Percentiles rank a stretch among this genome's conserved stretches.
Conservation (phyloP, 1,284 basidiomycete genomes). For the Phellinidium pouzarii region DNA sequence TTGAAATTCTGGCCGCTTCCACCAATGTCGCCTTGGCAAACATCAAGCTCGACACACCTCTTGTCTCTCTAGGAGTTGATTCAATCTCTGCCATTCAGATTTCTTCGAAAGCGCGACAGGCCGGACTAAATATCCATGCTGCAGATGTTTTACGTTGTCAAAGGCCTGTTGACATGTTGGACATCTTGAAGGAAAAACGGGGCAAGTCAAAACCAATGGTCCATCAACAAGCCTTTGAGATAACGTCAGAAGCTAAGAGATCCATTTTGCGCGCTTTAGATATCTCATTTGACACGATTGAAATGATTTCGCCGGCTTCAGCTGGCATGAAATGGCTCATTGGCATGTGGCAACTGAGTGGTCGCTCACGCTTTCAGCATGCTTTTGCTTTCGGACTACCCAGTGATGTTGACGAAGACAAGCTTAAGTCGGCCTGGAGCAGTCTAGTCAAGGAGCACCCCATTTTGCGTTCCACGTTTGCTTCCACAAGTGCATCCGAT, state of each 20-base stretch:
- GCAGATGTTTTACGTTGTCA: slow-evolving; percentile 37
- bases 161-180: slow-evolving; percentile 28
- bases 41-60: slow-evolving; percentile 29
- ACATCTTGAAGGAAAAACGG: slow-evolving; percentile 4
- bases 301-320: slow-evolving; percentile 22
- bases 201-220: not conserved
- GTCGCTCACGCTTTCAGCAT: slow-evolving; percentile 38
- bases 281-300: slow-evolving; percentile 17
- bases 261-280: slow-evolving; percentile 18
- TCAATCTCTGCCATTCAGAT: slow-evolving; percentile 47
- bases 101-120: slow-evolving; percentile 32
- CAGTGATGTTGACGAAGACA: slow-evolving; percentile 26
- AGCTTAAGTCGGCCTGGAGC: slow-evolving; percentile 33
- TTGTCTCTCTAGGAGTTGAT: slow-evolving; percentile 42
- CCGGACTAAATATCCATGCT: slow-evolving; percentile 31
- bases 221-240: not conserved
- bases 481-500: slow-evolving; percentile 25
- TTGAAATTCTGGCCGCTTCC: slow-evolving; percentile 24
- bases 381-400: slow-evolving; percentile 37
- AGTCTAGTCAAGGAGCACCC: slow-evolving; percentile 32
- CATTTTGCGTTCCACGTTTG: slow-evolving; percentile 40
- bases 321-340: slow-evolving; percentile 38
- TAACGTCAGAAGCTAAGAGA: not conserved
- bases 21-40: slow-evolving; percentile 22
- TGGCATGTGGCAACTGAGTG: slow-evolving; percentile 39